Evolutionary conservation across 352 stramenopile species (phyloP).

Genomic region (Discostella stelligera): DNA sequence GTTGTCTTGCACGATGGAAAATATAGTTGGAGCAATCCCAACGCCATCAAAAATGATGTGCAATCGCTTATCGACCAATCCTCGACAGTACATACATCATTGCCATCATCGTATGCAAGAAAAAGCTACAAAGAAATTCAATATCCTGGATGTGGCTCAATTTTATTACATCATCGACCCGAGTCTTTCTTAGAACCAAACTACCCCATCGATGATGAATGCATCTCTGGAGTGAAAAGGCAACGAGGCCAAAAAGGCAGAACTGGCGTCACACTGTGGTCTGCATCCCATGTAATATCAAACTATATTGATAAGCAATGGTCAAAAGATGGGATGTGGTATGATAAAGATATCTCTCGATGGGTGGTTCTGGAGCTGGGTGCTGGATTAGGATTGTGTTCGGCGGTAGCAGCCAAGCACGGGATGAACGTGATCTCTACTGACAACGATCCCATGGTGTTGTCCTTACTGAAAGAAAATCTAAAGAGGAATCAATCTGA

Average conservation of each 20-base stretch:
- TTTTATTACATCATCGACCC: conserved; percentile 17
- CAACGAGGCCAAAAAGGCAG: conserved; percentile 1
- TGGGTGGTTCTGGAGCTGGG: conserved; percentile 39
- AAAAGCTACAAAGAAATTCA: conserved; percentile 22
- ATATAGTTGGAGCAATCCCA: conserved; percentile 31
- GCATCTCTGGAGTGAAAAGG: background rate
- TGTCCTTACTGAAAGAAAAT: conserved; percentile 35
- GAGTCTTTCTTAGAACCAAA: conserved; percentile 13
- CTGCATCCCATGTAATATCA: conserved; percentile 31
- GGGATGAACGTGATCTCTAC: conserved; percentile 35
- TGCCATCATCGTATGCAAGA: background rate
- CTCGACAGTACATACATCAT: background rate
- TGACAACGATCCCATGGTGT: conserved; percentile 24
- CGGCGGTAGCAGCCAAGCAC: conserved; percentile 26
- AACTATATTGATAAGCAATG: conserved; percentile 32
- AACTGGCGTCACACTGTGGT: conserved; percentile 32
- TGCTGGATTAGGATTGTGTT: conserved; percentile 30
- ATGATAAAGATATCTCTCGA: background rate
- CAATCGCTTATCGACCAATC: background rate
- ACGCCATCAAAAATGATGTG: background rate
- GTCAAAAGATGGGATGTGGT: conserved; percentile 16
- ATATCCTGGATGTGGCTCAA: conserved; percentile 27
- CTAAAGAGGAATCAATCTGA: conserved; percentile 21
- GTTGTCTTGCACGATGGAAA: conserved; percentile 2
- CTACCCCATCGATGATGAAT: background rate